Evolutionary conservation across 306 rosid species (phyloP).

Genomic region (Prunus padus): DNA sequence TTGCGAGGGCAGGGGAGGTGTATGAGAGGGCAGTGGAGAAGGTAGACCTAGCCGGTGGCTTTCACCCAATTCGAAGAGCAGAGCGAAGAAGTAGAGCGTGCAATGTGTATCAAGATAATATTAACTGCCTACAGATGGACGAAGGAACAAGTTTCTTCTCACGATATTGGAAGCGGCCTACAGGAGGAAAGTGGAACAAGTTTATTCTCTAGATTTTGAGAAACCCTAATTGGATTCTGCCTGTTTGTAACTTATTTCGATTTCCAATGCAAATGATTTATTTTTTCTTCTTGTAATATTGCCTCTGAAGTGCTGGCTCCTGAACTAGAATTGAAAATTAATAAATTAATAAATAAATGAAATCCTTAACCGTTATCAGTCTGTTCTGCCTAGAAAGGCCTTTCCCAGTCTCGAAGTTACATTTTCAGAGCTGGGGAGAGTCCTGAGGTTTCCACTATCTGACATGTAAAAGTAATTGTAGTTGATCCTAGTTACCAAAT

Average conservation of each 20-base stretch:
- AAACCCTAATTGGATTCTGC: too few relatives aligned
- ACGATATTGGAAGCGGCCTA: not conserved
- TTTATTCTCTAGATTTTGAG: too few relatives aligned
- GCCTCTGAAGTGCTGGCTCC: too few relatives aligned
- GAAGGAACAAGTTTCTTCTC: not conserved
- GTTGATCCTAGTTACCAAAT: conserved; percentile 90
- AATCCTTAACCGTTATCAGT: conserved; percentile 16
- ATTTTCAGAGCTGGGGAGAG: conserved; percentile 59
- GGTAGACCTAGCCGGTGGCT: conserved; percentile 48
- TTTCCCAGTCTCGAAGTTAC: conserved; percentile 58
- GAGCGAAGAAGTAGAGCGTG: conserved; percentile 68
- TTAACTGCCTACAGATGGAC: not conserved
- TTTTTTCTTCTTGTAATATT: not conserved
- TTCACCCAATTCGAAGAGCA: conserved; percentile 78
- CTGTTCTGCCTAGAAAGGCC: conserved; percentile 44
- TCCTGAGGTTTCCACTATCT: conserved; percentile 75
- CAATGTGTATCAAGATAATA: conserved; percentile 34
- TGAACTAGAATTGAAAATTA: not conserved
- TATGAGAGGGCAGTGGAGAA: conserved; percentile 65
- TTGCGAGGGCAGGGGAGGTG: conserved; percentile 47
- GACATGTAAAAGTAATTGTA: conserved; percentile 94
- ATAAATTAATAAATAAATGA: not conserved
- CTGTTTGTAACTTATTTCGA: too few relatives aligned
- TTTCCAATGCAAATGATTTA: too few relatives aligned
- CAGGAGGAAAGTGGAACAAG: too few relatives aligned